These are phyloP conservation scores for Malus hybrid DNA, from an alignment of 331 rosid genomes.

Conservation along the genomic window DNA sequence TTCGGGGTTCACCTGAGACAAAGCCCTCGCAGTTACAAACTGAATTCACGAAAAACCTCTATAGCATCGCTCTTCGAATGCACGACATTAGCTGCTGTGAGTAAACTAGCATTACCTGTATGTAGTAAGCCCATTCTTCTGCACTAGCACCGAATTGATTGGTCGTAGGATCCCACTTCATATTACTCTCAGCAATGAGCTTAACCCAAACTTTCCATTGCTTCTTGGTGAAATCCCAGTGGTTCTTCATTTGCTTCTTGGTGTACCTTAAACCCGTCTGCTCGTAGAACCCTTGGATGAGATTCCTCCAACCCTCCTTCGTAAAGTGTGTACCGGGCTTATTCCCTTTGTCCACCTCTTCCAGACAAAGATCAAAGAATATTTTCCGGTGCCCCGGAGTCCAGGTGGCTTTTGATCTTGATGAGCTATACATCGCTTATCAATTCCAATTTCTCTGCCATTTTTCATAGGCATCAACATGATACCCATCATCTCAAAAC, in stretches of 20 bases:
- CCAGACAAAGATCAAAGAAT: slow-evolving; percentile 45
- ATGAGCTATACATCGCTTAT: slow-evolving; percentile 24
- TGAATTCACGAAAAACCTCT: slow-evolving; percentile 10
- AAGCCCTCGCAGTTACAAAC: slow-evolving; percentile 8
- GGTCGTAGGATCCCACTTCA: slow-evolving; percentile 59
- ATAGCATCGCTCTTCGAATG: not conserved
- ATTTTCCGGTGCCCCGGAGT: slow-evolving; percentile 37
- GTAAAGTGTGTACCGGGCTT: slow-evolving; percentile 46
- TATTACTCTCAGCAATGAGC: slow-evolving; percentile 30
- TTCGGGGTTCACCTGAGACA: slow-evolving; percentile 48
- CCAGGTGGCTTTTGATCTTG: slow-evolving; percentile 44
- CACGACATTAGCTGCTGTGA: not conserved
- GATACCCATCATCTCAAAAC: not conserved
- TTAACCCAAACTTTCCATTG: slow-evolving; percentile 55
- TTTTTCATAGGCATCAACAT: slow-evolving; percentile 1
- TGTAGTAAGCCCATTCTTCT: slow-evolving; percentile 35
- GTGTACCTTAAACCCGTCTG: slow-evolving; percentile 44
- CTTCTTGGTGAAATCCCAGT: slow-evolving; percentile 44
- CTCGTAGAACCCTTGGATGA: slow-evolving; percentile 31
- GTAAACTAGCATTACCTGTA: slow-evolving; percentile 14
- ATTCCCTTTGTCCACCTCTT: slow-evolving; percentile 45
- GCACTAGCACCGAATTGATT: slow-evolving; percentile 35
- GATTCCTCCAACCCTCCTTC: slow-evolving; percentile 53
- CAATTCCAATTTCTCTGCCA: slow-evolving; percentile 16
- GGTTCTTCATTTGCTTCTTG: slow-evolving; percentile 55